Percentiles rank a stretch among this genome's conserved stretches.
phyloP scores from a whole-genome alignment of 352 stramenopile genomes.

The Phytopythium boreale region DNA sequence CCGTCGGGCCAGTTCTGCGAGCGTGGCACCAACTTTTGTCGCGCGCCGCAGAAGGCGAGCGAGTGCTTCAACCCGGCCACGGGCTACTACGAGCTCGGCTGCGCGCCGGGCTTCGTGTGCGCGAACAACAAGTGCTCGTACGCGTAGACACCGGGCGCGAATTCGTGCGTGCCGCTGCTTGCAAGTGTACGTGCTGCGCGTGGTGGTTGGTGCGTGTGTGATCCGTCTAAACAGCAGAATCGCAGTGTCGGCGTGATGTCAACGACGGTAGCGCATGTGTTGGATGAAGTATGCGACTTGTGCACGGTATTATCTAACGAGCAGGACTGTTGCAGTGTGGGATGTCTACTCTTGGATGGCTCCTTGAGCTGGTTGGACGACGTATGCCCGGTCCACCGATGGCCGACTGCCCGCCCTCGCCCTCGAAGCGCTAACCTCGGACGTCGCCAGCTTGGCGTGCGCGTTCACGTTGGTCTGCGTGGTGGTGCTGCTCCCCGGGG shows the following conservation, averaged over 20 bases:
- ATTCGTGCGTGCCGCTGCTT: background rate
- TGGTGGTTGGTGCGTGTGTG: background rate
- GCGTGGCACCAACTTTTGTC: conserved; percentile 16
- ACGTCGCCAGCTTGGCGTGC: background rate
- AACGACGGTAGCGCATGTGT: too few species aligned
- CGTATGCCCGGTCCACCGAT: background rate
- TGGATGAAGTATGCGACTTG: too few species aligned
- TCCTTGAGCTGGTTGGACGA: background rate
- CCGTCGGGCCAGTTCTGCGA: conserved; percentile 20
- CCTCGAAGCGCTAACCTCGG: background rate
- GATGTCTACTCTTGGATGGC: background rate
- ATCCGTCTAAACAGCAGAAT: background rate
- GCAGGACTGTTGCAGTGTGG: background rate
- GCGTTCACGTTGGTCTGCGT: background rate
- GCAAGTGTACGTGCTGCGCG: too few species aligned
- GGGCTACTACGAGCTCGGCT: conserved; percentile 15
- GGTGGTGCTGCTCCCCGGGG: background rate
- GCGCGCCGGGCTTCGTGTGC: conserved; percentile 28
- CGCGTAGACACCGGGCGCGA: conserved; percentile 18
- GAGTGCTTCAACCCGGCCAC: conserved; percentile 36
- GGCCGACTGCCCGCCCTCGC: background rate
- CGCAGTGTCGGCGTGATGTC: too few species aligned
- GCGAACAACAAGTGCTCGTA: conserved; percentile 28
- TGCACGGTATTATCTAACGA: background rate
- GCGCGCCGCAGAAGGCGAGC: conserved; percentile 1